A percentile compares a stretch with the other conserved stretches of the same genome.
Conservation (phyloP, 2,329 filamentous ascomycete genomes). For the Grosmannia serpens region DNA sequence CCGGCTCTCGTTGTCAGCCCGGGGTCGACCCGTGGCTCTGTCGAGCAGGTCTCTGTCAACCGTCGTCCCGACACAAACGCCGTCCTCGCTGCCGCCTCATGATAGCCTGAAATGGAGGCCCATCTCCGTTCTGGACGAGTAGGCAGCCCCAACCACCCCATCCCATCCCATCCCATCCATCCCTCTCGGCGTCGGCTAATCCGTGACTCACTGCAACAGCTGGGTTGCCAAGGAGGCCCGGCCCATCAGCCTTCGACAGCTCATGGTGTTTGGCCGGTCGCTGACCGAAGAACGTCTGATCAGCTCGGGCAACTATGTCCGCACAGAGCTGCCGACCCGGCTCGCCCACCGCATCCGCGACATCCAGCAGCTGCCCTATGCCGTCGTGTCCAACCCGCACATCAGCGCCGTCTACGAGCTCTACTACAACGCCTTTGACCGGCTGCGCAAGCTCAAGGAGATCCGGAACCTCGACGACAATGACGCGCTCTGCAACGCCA, state of each 20-base stretch:
- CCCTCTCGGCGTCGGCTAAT: background rate
- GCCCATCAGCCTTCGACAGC: conserved; percentile 90
- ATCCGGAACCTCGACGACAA: conserved; percentile 83
- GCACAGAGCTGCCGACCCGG: conserved; percentile 80
- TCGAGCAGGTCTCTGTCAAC: background rate
- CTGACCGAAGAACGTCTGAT: conserved; percentile 82
- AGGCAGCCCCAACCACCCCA: conserved; percentile 14
- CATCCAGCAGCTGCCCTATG: conserved; percentile 92
- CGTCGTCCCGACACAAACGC: background rate
- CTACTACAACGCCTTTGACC: conserved; percentile 95
- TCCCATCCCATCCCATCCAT: background rate
- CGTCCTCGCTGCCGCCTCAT: background rate
- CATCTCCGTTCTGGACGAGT: conserved; percentile 55
- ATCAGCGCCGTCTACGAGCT: conserved; percentile 92
- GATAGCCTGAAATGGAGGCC: conserved; percentile 41
- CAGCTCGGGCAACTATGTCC: conserved; percentile 94
- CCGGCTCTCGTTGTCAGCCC: background rate
- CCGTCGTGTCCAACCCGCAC: conserved; percentile 90
- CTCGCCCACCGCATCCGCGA: conserved; percentile 90
- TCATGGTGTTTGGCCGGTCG: conserved; percentile 94
- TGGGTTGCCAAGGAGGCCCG: conserved; percentile 88
- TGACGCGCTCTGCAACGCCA: conserved; percentile 69
- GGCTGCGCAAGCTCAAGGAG: conserved; percentile 71
- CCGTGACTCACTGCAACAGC: conserved; percentile 32
- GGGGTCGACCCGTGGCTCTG: background rate